Conservation (phyloP, 2,329 filamentous ascomycete genomes). For the Trichoderma sp. region DNA sequence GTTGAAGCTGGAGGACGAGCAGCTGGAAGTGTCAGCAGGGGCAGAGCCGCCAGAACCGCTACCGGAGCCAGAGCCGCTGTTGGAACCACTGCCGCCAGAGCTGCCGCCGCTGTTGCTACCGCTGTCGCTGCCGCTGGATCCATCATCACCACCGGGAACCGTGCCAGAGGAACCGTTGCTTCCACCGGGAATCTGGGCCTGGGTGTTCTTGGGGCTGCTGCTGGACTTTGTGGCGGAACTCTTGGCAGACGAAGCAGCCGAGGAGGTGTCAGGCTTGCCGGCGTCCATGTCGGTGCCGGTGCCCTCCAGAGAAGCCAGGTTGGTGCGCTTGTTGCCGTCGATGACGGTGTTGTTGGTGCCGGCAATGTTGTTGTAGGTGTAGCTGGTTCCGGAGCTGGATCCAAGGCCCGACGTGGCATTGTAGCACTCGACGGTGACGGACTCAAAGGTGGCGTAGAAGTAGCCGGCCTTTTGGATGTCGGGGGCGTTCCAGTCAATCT, state of each 20-base stretch:
- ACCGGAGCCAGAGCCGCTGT: constrained; percentile 17
- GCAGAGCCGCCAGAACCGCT: constrained; percentile 26
- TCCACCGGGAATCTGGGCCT: constrained; percentile 37
- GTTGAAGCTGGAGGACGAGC: constrained; percentile 43
- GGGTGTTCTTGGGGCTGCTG: constrained; percentile 30
- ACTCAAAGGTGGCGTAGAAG: constrained; percentile 79
- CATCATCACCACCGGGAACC: constrained; percentile 29
- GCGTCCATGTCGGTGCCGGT: constrained; percentile 73
- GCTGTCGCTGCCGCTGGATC: constrained; percentile 9
- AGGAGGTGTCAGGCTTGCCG: constrained; percentile 33
- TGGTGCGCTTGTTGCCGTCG: constrained; percentile 72
- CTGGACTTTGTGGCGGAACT: constrained; percentile 27
- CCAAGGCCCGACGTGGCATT: constrained; percentile 64
- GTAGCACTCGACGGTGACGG: constrained; percentile 86
- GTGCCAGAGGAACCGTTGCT: constrained; percentile 31
- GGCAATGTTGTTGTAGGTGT: constrained; percentile 67
- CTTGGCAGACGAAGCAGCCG: neutral
- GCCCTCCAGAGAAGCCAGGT: constrained; percentile 77
- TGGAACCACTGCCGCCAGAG: constrained; percentile 21
- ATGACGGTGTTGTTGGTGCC: constrained; percentile 77
- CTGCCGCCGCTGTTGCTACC: constrained; percentile 14
- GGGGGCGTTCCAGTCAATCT: constrained; percentile 76
- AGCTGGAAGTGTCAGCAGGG: constrained; percentile 36
- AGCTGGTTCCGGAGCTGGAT: constrained; percentile 67
- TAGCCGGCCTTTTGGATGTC: constrained; percentile 85